These are phyloP conservation scores for Calonectria hongkongensis DNA, from an alignment of 2,329 filamentous ascomycete species.

Conservation along the genomic window DNA sequence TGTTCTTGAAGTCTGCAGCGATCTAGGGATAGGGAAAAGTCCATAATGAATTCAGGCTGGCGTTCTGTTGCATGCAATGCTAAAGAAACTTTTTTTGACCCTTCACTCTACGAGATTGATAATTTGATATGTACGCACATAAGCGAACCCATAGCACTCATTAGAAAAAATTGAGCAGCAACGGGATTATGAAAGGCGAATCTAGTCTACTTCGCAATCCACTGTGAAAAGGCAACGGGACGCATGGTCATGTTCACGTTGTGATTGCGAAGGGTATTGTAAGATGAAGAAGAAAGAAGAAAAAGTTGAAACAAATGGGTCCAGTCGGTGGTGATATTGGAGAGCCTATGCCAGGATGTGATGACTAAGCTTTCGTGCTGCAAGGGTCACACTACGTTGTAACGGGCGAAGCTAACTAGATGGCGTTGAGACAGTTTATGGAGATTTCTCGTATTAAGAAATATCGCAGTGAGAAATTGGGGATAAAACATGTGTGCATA, in stretches of 20 bases:
- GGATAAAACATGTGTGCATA: background rate
- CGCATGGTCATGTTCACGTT: conserved; percentile 57
- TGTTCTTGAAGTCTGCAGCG: conserved; percentile 53
- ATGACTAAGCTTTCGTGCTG: conserved; percentile 50
- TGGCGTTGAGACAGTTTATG: conserved; percentile 17
- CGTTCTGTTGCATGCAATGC: conserved; percentile 41
- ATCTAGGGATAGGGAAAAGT: conserved; percentile 53
- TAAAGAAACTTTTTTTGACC: conserved; percentile 14
- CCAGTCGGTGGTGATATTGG: conserved; percentile 41
- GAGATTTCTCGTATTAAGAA: conserved; percentile 17
- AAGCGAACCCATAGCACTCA: conserved; percentile 77
- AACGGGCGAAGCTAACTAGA: conserved; percentile 1
- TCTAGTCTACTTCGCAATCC: conserved; percentile 72
- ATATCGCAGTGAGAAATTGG: background rate
- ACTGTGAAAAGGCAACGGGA: conserved; percentile 66
- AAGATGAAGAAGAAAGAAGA: conserved; percentile 63
- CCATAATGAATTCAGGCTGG: conserved; percentile 52
- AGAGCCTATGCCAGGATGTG: background rate
- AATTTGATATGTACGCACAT: conserved; percentile 72
- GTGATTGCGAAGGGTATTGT: conserved; percentile 66
- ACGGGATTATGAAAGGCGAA: conserved; percentile 77
- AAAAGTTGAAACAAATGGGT: conserved; percentile 35
- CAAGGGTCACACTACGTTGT: conserved; percentile 4
- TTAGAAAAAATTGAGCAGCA: conserved; percentile 64
- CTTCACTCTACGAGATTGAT: conserved; percentile 11